Conservation (phyloP, 2,329 filamentous ascomycete genomes). For the Fusarium clavum region DNA sequence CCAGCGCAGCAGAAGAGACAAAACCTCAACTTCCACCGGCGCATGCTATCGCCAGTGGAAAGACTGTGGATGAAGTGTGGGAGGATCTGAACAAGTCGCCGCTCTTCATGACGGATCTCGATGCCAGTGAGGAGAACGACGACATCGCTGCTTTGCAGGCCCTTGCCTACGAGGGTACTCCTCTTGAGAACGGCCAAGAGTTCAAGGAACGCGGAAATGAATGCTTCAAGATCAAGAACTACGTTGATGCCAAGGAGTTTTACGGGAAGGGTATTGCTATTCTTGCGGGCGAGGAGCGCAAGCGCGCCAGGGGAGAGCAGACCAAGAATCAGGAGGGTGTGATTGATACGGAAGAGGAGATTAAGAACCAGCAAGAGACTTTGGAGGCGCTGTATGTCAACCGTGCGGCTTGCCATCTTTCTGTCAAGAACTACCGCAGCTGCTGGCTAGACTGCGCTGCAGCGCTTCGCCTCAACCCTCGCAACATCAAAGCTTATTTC, state of each 20-base stretch:
- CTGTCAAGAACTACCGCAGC: constrained; percentile 87
- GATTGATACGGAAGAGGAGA: constrained; percentile 64
- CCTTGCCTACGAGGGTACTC: constrained; percentile 91
- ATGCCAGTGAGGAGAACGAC: constrained; percentile 86
- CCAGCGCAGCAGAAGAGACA: constrained; percentile 39
- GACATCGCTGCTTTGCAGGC: constrained; percentile 89
- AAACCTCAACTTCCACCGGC: constrained; percentile 61
- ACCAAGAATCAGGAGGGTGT: constrained; percentile 48
- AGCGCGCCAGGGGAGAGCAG: constrained; percentile 57
- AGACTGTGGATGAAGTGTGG: constrained; percentile 66
- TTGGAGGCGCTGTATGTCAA: constrained; percentile 87
- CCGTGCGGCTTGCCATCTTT: constrained; percentile 88
- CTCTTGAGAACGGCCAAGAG: constrained; percentile 81
- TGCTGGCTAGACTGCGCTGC: constrained; percentile 87
- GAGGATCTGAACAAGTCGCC: constrained; percentile 73
- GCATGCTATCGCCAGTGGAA: constrained; percentile 54
- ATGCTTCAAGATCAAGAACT: constrained; percentile 77
- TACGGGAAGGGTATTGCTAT: constrained; percentile 88
- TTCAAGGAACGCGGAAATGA: constrained; percentile 97
- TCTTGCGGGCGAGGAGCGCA: constrained; percentile 71
- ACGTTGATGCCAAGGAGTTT: constrained; percentile 88
- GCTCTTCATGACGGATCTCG: constrained; percentile 95
- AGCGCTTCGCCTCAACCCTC: constrained; percentile 80
- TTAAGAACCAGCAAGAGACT: constrained; percentile 68
- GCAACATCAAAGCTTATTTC: constrained; percentile 91